These are phyloP conservation scores for Fraxinus xanthoxyloides DNA, from an alignment of 305 asterid genomes.

Conservation along the genomic window DNA sequence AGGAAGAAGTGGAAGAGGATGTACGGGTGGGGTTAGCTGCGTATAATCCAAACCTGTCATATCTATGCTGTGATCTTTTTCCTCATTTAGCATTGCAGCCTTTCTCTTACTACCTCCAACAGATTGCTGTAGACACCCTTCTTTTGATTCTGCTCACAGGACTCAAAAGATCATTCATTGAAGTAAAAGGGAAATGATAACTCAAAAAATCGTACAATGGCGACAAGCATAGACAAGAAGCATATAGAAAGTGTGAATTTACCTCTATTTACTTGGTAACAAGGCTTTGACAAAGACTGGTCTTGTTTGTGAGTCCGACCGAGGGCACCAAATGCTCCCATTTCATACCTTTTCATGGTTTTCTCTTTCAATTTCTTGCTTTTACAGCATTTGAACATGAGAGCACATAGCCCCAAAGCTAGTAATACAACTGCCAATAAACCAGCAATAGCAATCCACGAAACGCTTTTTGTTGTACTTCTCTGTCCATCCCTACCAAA, in stretches of 20 bases:
- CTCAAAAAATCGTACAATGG: neutral
- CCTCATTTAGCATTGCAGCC: slow-evolving; percentile 29
- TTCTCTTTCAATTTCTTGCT: slow-evolving; percentile 30
- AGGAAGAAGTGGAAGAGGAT: slow-evolving; percentile 62
- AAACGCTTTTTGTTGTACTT: slow-evolving; percentile 28
- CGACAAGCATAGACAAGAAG: neutral
- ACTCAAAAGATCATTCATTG: slow-evolving; percentile 17
- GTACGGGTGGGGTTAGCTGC: slow-evolving; percentile 40
- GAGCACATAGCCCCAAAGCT: slow-evolving; percentile 47
- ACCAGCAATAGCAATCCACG: slow-evolving; percentile 57
- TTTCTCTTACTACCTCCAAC: slow-evolving; percentile 35
- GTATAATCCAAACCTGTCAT: slow-evolving; percentile 33
- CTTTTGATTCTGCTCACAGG: slow-evolving; percentile 34
- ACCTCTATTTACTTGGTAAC: slow-evolving; percentile 49
- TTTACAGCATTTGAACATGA: slow-evolving; percentile 46
- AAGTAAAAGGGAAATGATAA: slow-evolving; percentile 11
- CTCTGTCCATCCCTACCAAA: slow-evolving; percentile 30
- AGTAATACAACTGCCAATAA: slow-evolving; percentile 40
- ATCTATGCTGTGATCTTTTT: slow-evolving; percentile 51
- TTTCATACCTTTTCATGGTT: slow-evolving; percentile 30
- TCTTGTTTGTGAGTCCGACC: slow-evolving; percentile 35
- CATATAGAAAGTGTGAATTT: slow-evolving; percentile 3
- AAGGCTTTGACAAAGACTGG: slow-evolving; percentile 36
- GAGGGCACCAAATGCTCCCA: slow-evolving; percentile 28
- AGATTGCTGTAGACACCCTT: slow-evolving; percentile 32